Base-by-base conservation (phyloP, 208 protist species). In the Acanthamoeba rhysodes region DNA sequence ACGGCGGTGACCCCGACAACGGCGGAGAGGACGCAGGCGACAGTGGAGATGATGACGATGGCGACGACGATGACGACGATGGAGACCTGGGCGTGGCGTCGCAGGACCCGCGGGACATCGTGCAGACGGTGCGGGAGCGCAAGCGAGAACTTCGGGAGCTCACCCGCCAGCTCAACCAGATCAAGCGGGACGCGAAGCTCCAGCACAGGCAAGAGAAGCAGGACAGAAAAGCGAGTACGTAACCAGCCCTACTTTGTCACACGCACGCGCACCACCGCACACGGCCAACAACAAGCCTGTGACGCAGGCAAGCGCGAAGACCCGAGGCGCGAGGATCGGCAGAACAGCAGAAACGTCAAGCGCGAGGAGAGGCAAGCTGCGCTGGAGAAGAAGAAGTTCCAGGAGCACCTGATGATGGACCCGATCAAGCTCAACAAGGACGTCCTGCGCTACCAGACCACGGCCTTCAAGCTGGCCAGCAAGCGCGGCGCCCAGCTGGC, bases 321-420 rank as follows among this genome's bases (percentile, higher is more conserved):
- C 41, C 16, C 55, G 34, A 53, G 50, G 45, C 20, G 29, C 14
- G 57, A 45, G 34, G 29, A 22, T n/a, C 0, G 27, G 88, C 62
- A n/a, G 22, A 48, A 93, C 6, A n/a, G 2, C n/a, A 78, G 76
- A 37, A 76, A 93, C 37, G 45, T 9, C n/a, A 78, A 93, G 62
- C 57, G 9, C 24, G 37, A 76, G 62, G 37, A 93, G 62, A 27
- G 48, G 20, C 57, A 18, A 41, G 32, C 32, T 2, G 82, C 57
- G n/a, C 76, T n/a, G 27, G 88, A 93, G 88, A 93, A 93, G 64
- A 57, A 93, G 41, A 93, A 66, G 24, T 90, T 90, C 50, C 48
- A 90, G 29, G 53, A 90, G 80, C n/a, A 32, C 29, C 80, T 93
- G n/a, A 93, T 93, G 88, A 37, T 93, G 37, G 62, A 93, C 59